phyloP scores from a whole-genome alignment of 305 asterid genomes.

The Rubia balearica region DNA sequence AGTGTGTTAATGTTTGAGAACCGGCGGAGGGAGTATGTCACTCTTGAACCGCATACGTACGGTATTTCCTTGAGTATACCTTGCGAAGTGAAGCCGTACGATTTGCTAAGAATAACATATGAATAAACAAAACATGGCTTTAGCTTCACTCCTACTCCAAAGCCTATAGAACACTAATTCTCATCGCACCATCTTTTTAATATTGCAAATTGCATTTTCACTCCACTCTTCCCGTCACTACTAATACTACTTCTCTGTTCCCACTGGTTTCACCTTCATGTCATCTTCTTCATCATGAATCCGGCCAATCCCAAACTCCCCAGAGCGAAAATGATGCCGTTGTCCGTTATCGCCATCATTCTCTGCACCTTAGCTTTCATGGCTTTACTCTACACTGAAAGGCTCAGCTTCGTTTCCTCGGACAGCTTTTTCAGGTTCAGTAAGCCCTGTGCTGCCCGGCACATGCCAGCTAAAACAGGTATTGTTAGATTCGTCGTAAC shows the following conservation, averaged over 20 bases:
- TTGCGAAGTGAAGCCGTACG: not conserved
- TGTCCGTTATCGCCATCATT: constrained; percentile 37
- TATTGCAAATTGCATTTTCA: constrained; percentile 14
- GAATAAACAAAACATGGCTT: constrained; percentile 27
- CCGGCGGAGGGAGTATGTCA: no score
- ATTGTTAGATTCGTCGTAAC: not conserved
- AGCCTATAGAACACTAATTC: constrained; percentile 14
- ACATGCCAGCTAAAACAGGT: constrained; percentile 34
- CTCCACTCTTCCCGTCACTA: constrained; percentile 12
- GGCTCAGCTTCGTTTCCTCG: constrained; percentile 39
- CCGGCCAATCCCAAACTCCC: constrained; percentile 25
- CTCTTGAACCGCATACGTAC: no score
- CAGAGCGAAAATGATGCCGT: constrained; percentile 38
- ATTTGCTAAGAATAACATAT: not conserved
- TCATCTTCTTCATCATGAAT: constrained; percentile 31
- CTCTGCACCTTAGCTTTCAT: constrained; percentile 43
- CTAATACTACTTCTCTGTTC: constrained; percentile 11
- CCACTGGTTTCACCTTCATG: constrained; percentile 7
- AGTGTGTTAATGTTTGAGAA: no score
- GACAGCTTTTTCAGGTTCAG: constrained; percentile 30
- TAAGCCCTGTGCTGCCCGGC: constrained; percentile 42
- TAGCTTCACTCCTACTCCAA: constrained; percentile 71
- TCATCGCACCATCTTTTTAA: constrained; percentile 17
- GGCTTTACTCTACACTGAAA: constrained; percentile 53
- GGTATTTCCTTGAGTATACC: not conserved